Evolutionary conservation across 345 rosid genomes (phyloP).

Genomic region (Corymbia maculata): DNA sequence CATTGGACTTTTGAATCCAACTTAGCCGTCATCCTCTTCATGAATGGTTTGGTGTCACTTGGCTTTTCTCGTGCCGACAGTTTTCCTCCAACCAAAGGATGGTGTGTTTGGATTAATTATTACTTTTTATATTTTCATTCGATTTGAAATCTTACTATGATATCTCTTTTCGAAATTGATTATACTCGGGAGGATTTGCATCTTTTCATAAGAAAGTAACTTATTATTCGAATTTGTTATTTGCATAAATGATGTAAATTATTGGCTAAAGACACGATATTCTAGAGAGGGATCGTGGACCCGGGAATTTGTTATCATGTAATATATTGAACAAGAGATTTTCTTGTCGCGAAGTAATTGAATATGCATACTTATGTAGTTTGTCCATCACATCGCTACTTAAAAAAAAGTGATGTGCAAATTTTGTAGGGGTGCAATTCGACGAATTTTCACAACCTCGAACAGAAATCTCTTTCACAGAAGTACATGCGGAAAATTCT

Average conservation of each 20-base stretch:
- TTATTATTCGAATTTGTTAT: rapidly evolving
- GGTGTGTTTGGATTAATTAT: rapidly evolving
- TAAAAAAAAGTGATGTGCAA: not conserved
- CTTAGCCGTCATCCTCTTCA: not conserved
- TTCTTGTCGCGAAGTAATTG: not conserved
- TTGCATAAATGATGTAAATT: not conserved
- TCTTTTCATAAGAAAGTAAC: not conserved
- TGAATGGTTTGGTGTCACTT: not conserved
- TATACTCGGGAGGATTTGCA: not conserved
- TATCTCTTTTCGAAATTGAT: not conserved
- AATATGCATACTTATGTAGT: not conserved
- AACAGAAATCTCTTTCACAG: not conserved
- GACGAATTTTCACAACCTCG: not conserved
- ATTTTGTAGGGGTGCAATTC: not conserved
- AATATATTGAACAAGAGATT: rapidly evolving
- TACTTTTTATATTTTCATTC: not conserved
- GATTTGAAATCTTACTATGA: not conserved
- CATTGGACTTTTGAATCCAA: not conserved
- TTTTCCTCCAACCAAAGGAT: not conserved
- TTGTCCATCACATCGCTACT: not conserved
- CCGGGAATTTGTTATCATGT: not conserved
- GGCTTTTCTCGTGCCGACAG: not conserved
- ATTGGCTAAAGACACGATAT: not conserved
- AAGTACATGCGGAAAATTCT: not conserved
- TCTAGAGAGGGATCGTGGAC: not conserved